Evolutionary conservation across 371 early-diverging fungal genomes (phyloP).

Genomic region (Haplosporangium sp.): DNA sequence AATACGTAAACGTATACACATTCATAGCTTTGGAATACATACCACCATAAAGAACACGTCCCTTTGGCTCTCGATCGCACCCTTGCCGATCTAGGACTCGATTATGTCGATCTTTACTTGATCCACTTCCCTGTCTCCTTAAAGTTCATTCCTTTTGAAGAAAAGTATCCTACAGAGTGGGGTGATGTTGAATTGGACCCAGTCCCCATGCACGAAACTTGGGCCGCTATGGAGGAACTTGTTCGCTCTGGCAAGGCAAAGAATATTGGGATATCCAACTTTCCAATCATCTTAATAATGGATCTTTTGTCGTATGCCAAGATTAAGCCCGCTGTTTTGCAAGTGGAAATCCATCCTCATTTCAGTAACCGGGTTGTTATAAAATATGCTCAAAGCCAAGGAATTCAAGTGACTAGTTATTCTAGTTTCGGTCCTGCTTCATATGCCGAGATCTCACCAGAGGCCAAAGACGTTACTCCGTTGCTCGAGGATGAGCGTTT

Average conservation of each 20-base stretch:
- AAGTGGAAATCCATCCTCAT: slow-evolving; percentile 80
- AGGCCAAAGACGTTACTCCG: slow-evolving; percentile 52
- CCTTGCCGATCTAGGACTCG: slow-evolving; percentile 60
- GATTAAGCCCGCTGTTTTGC: slow-evolving; percentile 63
- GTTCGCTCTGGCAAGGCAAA: slow-evolving; percentile 56
- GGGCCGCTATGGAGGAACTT: slow-evolving; percentile 62
- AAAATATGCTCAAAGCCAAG: slow-evolving; percentile 60
- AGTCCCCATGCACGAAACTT: slow-evolving; percentile 57
- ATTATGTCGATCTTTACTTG: slow-evolving; percentile 81
- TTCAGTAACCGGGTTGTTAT: slow-evolving; percentile 67
- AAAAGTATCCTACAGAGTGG: slow-evolving; percentile 51
- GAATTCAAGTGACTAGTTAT: slow-evolving; percentile 71
- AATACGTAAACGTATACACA: no score
- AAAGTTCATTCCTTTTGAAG: slow-evolving; percentile 52
- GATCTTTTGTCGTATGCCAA: slow-evolving; percentile 64
- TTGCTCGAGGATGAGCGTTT: slow-evolving; percentile 39
- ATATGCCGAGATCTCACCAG: slow-evolving; percentile 57
- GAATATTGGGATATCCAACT: slow-evolving; percentile 75
- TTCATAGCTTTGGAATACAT: slow-evolving; percentile 61
- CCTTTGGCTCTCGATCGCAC: slow-evolving; percentile 54
- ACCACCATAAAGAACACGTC: slow-evolving; percentile 54
- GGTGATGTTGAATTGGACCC: slow-evolving; percentile 51
- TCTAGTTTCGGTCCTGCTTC: slow-evolving; percentile 72
- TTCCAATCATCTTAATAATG: slow-evolving; percentile 61
- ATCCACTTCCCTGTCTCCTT: slow-evolving; percentile 77